phyloP scores from a whole-genome alignment of 352 stramenopile species.

The Thraustochytrium sp. region DNA sequence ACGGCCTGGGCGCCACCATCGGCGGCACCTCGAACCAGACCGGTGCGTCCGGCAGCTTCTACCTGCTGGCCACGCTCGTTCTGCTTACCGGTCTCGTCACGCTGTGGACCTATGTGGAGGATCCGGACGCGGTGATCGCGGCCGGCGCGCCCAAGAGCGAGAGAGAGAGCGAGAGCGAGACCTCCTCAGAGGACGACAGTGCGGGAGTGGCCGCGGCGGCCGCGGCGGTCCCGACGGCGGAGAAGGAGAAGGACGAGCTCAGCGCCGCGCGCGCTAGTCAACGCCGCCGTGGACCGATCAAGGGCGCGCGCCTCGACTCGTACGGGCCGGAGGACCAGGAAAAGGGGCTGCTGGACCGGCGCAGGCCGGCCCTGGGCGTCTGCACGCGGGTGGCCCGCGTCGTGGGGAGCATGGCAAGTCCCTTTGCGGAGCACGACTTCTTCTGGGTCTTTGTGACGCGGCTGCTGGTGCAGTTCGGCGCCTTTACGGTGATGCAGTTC shows the following conservation, averaged over 20 bases:
- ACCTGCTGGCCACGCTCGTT: neutral
- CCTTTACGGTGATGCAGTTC: constrained; percentile 26
- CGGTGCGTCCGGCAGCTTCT: neutral
- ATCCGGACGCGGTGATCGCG: no score
- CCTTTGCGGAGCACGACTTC: neutral
- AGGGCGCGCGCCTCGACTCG: no score
- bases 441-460: constrained; percentile 37
- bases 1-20: neutral
- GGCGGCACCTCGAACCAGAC: neutral
- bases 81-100: constrained; percentile 4
- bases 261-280: no score
- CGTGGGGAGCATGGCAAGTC: neutral
- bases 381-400: no score
- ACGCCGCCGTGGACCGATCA: no score
- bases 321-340: no score
- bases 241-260: neutral
- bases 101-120: neutral
- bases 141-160: neutral
- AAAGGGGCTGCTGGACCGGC: no score
- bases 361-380: no score
- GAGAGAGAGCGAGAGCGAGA: neutral
- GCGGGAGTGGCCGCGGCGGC: neutral
- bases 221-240: no score
- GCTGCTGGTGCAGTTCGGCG: constrained; percentile 15
- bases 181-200: neutral